These are phyloP conservation scores for Echinosophora koreensis DNA, from an alignment of 306 rosid genomes.

Conservation along the genomic window DNA sequence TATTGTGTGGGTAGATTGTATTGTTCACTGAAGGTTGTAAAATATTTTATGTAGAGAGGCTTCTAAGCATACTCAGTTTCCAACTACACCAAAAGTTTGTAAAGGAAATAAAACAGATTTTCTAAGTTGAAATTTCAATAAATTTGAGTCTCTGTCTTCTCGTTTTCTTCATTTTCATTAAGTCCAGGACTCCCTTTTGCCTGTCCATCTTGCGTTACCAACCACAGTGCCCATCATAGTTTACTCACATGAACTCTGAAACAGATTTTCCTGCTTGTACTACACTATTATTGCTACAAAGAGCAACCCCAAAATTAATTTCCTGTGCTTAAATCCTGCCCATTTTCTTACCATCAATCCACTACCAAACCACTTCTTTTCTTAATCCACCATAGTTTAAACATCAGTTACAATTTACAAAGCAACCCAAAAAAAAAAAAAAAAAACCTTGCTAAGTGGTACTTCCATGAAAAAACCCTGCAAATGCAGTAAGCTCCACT, in stretches of 20 bases:
- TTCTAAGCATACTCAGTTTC: not conserved
- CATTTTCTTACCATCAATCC: slow-evolving; percentile 2
- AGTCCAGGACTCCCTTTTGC: not conserved
- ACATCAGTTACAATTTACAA: not conserved
- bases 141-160: not conserved
- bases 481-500: not conserved
- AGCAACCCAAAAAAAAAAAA: not conserved
- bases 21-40: not conserved
- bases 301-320: not conserved
- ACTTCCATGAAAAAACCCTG: slow-evolving; percentile 18
- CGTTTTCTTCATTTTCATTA: not conserved
- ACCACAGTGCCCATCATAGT: slow-evolving; percentile 22
- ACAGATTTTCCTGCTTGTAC: slow-evolving; percentile 1
- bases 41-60: slow-evolving; percentile 15
- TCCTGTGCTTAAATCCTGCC: not conserved
- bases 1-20: not conserved
- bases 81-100: not conserved
- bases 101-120: slow-evolving; percentile 1
- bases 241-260: not conserved
- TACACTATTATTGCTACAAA: not conserved
- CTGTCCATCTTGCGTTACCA: not conserved
- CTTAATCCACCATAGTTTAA: not conserved
- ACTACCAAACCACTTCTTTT: not conserved
- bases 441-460: not conserved
- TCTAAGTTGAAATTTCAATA: not conserved